Percentiles rank a stretch among this genome's conserved stretches.
Evolutionary conservation across 495 filamentous ascomycete species (phyloP).

Genomic region (Aspergillus cristatus): DNA sequence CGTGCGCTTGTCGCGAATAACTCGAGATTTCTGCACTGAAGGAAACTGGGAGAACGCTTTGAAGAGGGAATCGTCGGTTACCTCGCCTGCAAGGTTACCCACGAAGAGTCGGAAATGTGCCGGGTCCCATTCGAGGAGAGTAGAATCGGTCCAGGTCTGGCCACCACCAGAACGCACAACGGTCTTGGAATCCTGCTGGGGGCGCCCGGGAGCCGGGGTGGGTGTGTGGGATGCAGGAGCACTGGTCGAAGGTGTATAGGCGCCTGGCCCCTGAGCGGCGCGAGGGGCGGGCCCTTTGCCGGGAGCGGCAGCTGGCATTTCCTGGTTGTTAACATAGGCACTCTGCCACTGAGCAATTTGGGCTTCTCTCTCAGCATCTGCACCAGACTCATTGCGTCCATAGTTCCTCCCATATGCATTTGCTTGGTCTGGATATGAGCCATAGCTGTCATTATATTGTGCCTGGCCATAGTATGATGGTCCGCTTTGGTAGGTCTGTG

Average conservation of each 20-base stretch:
- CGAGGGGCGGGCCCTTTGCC: conserved; percentile 16
- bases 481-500: conserved; percentile 34
- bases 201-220: conserved; percentile 35
- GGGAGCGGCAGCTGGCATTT: conserved; percentile 11
- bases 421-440: too few relatives aligned
- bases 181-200: conserved; percentile 49
- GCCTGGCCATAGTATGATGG: conserved; percentile 42
- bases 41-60: conserved; percentile 88
- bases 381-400: conserved; percentile 34
- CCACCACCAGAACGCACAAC: conserved; percentile 83
- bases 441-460: conserved; percentile 41
- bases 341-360: conserved; percentile 96
- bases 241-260: conserved; percentile 34
- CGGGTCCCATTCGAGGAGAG: conserved; percentile 92
- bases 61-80: conserved; percentile 87
- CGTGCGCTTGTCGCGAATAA: conserved; percentile 91
- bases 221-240: conserved; percentile 27
- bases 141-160: conserved; percentile 76
- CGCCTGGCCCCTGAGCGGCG: conserved; percentile 24
- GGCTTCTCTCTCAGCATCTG: conserved; percentile 82
- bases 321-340: conserved; percentile 64
- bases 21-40: conserved; percentile 83
- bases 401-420: conserved; percentile 65
- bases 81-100: conserved; percentile 95
- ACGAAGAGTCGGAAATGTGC: conserved; percentile 91